Evolutionary conservation across 106 monocot genomes (phyloP), one percentile per base, ranked within the genome.

Genomic region (Phalaenopsis aphrodite): DNA sequence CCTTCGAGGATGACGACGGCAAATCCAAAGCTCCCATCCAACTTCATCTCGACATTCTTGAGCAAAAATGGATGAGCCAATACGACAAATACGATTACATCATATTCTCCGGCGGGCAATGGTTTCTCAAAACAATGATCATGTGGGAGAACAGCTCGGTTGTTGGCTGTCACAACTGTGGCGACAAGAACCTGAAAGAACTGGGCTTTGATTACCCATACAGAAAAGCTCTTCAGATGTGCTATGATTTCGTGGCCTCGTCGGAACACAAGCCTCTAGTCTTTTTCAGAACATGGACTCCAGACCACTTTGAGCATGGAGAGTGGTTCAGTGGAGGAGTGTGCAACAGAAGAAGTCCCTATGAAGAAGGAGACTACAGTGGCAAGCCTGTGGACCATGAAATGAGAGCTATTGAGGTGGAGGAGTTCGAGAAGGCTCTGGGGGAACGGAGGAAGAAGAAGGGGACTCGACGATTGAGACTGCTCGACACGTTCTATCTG

Each of bases 401-500:
- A 8, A 85, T 85, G 88, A 23, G 69, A 46, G 17, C 3, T 2
- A 39, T 85, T 30, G 88, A 88, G 69, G 1, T 88, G 9, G 83
- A 82, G 43, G 88, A 85, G 81, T 88, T 83, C 38, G 30, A 61
- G 7, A 78, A 78, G 67, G 85, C 82, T 30, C 30, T 0, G 30
- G 30, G 30, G 30, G 30, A 30, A 30, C 30, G 30, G 0, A 61
- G 16, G 16, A 41, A 38, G 2, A 36, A 17, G 41, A 18, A 18
- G 18, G 74, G 74, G 45, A 19, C 74, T 74, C 74, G 74, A 3
- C 19, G 30, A 30, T 30, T 89, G 73, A 88, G 78, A 42, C 85
- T 93, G 11, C 52, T 91, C 5, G 88, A 93, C 58, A 93, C 84
- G 0, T 88, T 81, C 41, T 68, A 84, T 58, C 82, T 93, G 43